A percentile compares a stretch with the other conserved stretches of the same genome.
These are phyloP conservation scores for Gracilaria vermiculophylla DNA, from an alignment of 23 red algal genomes.

Conservation along the genomic window DNA sequence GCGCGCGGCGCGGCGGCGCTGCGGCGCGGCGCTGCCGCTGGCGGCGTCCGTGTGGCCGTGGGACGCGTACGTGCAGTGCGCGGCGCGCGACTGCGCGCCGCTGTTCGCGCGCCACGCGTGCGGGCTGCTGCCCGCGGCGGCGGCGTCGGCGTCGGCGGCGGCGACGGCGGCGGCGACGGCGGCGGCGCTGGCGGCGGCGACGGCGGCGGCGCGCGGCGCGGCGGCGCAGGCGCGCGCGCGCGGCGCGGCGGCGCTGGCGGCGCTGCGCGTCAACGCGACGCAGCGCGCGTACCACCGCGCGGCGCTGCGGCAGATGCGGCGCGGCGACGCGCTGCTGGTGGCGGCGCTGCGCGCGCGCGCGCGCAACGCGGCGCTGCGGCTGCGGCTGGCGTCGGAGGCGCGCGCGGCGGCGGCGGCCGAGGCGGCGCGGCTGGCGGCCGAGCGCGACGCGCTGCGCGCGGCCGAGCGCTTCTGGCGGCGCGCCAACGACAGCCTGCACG, in stretches of 20 bases:
- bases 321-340: background rate
- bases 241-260: background rate
- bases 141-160: background rate
- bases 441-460: constrained; percentile 3
- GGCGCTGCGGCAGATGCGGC: background rate
- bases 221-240: too few species aligned
- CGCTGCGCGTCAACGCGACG: background rate
- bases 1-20: background rate
- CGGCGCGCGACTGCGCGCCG: background rate
- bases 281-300: background rate
- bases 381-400: constrained; percentile 14
- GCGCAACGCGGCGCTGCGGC: background rate
- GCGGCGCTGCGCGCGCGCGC: background rate
- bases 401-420: too few species aligned
- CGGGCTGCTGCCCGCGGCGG: background rate
- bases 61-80: background rate
- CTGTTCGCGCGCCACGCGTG: background rate
- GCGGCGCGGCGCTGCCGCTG: background rate
- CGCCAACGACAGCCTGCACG: background rate
- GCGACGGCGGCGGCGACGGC: background rate
- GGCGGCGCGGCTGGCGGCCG: background rate
- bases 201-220: too few species aligned
- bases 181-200: too few species aligned
- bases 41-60: background rate
- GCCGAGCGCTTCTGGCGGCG: background rate